Conservation (phyloP, 106 monocot genomes). For the Xerophyta viscosa region DNA sequence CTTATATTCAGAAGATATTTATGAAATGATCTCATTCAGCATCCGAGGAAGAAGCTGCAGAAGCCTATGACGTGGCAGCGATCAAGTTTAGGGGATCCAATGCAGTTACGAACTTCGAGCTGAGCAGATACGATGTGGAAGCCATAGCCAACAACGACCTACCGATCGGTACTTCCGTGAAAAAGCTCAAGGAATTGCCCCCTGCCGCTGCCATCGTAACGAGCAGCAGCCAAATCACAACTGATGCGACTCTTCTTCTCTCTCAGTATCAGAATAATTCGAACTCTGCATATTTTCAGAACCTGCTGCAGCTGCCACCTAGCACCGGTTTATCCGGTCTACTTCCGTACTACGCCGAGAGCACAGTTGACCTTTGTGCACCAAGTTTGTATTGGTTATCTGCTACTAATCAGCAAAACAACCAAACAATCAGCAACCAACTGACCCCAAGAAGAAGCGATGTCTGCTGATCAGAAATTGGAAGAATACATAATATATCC, state of each 20-base stretch:
- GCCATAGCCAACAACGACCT: slow-evolving; percentile 5
- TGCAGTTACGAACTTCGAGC: slow-evolving; percentile 55
- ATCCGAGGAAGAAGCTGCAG: slow-evolving; percentile 60
- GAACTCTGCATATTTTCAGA: slow-evolving; percentile 12
- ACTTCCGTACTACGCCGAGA: slow-evolving; percentile 6
- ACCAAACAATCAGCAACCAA: slow-evolving; percentile 2
- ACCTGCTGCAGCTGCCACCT: slow-evolving; percentile 21
- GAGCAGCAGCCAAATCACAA: not conserved
- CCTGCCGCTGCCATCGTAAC: too few relatives aligned
- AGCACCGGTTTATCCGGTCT: slow-evolving; percentile 5
- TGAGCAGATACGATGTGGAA: slow-evolving; percentile 33
- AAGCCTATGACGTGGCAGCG: slow-evolving; percentile 64
- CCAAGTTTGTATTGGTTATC: slow-evolving; percentile 14
- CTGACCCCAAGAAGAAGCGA: slow-evolving; percentile 2
- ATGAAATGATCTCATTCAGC: slow-evolving; percentile 11
- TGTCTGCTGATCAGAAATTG: too few relatives aligned
- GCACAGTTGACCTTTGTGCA: not conserved
- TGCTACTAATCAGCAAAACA: slow-evolving; percentile 8
- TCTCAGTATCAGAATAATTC: not conserved
- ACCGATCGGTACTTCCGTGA: slow-evolving; percentile 8
- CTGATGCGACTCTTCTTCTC: not conserved
- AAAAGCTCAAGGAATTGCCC: slow-evolving; percentile 14
- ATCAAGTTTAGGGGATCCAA: slow-evolving; percentile 59
- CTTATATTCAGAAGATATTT: not conserved
- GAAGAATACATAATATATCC: slow-evolving; percentile 1